Evolutionary conservation across 1,139 yeast genomes (phyloP).

Genomic region (Taiozyma sp.): DNA sequence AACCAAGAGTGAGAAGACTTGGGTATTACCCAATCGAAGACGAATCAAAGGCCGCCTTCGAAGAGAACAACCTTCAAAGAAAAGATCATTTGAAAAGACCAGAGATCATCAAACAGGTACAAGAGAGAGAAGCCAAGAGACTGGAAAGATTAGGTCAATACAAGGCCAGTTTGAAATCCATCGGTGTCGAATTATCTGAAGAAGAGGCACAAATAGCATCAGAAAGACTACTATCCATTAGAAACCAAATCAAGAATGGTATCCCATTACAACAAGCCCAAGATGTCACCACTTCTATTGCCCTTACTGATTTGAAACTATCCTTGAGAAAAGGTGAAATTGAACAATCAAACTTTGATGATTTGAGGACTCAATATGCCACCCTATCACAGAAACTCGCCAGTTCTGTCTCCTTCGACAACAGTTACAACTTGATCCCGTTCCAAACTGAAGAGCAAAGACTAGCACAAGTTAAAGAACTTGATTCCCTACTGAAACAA

Average conservation of each 20-base stretch:
- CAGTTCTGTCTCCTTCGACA: slow-evolving; percentile 33
- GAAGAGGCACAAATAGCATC: slow-evolving; percentile 38
- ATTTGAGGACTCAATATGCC: slow-evolving; percentile 25
- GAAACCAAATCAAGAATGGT: slow-evolving; percentile 45
- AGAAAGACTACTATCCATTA: slow-evolving; percentile 47
- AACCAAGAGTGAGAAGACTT: slow-evolving; percentile 79
- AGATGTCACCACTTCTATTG: slow-evolving; percentile 49
- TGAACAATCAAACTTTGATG: slow-evolving; percentile 28
- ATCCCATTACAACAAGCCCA: slow-evolving; percentile 51
- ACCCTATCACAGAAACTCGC: slow-evolving; percentile 27
- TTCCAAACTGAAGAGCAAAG: slow-evolving; percentile 35
- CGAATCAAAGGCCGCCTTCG: slow-evolving; percentile 47
- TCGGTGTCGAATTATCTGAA: slow-evolving; percentile 31
- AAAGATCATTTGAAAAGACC: slow-evolving; percentile 59
- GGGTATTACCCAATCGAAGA: slow-evolving; percentile 61
- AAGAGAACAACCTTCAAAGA: slow-evolving; percentile 36
- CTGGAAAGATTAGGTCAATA: slow-evolving; percentile 24
- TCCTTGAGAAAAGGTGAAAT: slow-evolving; percentile 37
- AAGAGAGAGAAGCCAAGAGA: slow-evolving; percentile 39
- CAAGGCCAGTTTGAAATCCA: slow-evolving; percentile 21
- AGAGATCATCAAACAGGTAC: slow-evolving; percentile 36
- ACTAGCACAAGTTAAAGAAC: slow-evolving; percentile 26
- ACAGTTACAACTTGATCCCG: slow-evolving; percentile 31
- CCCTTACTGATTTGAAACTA: slow-evolving; percentile 45
- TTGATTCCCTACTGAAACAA: slow-evolving; percentile 26